Percentiles rank a stretch among this genome's conserved stretches.
phyloP scores from a whole-genome alignment of 1,284 basidiomycete genomes.

The Anthracocystis panici-leucophaei region DNA sequence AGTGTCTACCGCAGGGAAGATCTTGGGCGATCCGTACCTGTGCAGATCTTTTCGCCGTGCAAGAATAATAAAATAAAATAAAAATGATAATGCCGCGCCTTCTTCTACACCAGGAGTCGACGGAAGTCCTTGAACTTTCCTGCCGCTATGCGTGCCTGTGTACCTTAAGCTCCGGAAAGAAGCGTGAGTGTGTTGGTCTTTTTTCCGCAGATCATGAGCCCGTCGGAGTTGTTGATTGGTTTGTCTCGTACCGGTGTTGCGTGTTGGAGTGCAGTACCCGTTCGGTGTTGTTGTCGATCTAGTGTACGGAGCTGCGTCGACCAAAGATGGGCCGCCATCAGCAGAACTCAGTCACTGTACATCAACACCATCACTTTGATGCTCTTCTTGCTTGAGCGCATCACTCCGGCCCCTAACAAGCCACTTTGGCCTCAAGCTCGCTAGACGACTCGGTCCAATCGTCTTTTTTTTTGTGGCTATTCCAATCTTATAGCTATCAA shows the following conservation, averaged over 20 bases:
- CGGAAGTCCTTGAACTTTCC: constrained; percentile 14
- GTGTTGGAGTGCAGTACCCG: background rate
- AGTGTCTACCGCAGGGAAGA: background rate
- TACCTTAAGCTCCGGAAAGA: background rate
- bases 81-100: too few relatives aligned
- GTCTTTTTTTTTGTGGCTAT: too few relatives aligned
- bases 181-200: background rate
- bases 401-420: too few relatives aligned
- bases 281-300: background rate
- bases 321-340: background rate
- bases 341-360: too few relatives aligned
- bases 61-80: background rate
- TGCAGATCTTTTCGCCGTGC: background rate
- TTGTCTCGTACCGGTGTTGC: background rate
- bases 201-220: too few relatives aligned
- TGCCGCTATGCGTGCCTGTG: background rate
- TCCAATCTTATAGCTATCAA: too few relatives aligned
- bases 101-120: too few relatives aligned
- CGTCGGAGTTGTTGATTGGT: background rate
- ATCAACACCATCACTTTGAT: too few relatives aligned
- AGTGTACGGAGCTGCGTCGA: constrained; percentile 20
- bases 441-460: too few relatives aligned
- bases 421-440: too few relatives aligned
- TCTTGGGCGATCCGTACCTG: constrained; percentile 11
- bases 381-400: too few relatives aligned